Conservation (phyloP, 139 green algal genomes). For the Chlamydomonas sphaeroides region DNA sequence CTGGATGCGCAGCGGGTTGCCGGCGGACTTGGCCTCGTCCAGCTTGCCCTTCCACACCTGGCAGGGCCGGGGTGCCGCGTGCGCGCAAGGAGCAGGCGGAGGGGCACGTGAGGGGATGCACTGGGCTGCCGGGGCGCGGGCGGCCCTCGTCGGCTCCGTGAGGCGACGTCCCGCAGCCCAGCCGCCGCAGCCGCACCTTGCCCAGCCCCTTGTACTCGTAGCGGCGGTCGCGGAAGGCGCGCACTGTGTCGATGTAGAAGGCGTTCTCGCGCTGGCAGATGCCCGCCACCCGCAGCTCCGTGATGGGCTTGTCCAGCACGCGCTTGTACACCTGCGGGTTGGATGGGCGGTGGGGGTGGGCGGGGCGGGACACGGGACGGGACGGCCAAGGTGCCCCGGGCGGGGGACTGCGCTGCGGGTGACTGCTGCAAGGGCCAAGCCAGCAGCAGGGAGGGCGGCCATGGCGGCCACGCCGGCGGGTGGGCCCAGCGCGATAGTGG, state of each 20-base stretch:
- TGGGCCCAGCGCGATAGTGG: too few relatives aligned
- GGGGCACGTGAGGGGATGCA: not conserved
- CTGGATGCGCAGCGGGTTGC: conserved; percentile 70
- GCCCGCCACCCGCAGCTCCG: conserved; percentile 79
- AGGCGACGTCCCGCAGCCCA: not conserved
- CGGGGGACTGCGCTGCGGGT: not conserved
- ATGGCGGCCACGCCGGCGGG: too few relatives aligned
- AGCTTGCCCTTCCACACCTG: conserved; percentile 88
- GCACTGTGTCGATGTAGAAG: conserved; percentile 97
- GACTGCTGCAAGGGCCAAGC: too few relatives aligned
- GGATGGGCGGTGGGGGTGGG: not conserved
- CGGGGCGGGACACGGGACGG: not conserved
- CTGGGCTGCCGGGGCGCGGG: too few relatives aligned
- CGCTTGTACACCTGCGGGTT: conserved; percentile 91
- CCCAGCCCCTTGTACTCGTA: conserved; percentile 99
- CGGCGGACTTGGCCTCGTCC: conserved; percentile 77
- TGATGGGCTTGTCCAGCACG: conserved; percentile 95
- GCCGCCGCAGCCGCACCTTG: conserved; percentile 68
- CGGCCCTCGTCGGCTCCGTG: too few relatives aligned
- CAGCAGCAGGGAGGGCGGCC: too few relatives aligned
- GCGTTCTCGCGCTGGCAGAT: conserved; percentile 97
- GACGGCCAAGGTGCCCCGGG: not conserved
- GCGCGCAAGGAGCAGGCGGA: not conserved
- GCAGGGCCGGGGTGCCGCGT: not conserved
- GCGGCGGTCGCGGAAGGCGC: conserved; percentile 94